phyloP scores from a whole-genome alignment of 441 rosid species.

The Populus hybrid region DNA sequence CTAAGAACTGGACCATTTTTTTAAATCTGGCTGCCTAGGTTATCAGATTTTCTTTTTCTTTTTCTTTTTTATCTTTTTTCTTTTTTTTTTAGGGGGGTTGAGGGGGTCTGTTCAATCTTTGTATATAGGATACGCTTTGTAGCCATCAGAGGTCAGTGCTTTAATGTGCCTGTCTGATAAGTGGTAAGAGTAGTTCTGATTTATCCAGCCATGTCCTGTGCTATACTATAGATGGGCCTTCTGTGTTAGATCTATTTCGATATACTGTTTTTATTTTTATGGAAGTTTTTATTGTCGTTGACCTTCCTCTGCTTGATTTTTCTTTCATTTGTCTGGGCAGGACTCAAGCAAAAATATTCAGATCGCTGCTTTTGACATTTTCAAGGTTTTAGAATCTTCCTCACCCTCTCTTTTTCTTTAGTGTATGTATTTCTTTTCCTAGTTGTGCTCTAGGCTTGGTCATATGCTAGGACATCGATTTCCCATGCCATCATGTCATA shows the following conservation, averaged over 20 bases:
- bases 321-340: constrained; percentile 40
- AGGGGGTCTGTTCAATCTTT: background rate
- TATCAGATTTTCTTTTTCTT: background rate
- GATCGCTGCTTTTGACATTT: constrained; percentile 90
- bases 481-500: background rate
- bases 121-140: background rate
- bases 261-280: background rate
- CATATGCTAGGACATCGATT: background rate
- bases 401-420: background rate
- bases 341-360: constrained; percentile 95
- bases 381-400: constrained; percentile 53
- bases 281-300: background rate
- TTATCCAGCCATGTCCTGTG: background rate
- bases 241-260: background rate
- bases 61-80: no score
- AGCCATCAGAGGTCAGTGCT: background rate
- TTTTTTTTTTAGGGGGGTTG: background rate
- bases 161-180: constrained; percentile 5
- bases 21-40: background rate
- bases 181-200: background rate
- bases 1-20: background rate
- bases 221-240: background rate
- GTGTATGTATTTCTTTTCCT: background rate
- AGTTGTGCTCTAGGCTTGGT: background rate
- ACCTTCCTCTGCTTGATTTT: background rate